phyloP scores from a whole-genome alignment of 208 protist genomes.

The Borovskyia barvae region DNA sequence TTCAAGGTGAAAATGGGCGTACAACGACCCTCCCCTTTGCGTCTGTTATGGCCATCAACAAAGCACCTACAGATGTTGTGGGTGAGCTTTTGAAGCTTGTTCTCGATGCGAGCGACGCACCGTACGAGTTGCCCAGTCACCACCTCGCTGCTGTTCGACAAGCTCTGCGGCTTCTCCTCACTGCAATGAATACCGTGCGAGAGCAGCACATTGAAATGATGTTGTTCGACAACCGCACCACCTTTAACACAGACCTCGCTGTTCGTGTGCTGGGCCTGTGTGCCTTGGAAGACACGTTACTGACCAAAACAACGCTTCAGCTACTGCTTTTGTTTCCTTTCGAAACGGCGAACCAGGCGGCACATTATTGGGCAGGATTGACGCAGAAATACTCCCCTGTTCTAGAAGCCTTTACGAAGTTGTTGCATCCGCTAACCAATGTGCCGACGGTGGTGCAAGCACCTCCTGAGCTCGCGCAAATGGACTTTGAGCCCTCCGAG shows the following conservation, averaged over 20 bases:
- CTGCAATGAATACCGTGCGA: conserved; percentile 45
- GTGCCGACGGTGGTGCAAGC: conserved; percentile 34
- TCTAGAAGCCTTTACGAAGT: conserved; percentile 32
- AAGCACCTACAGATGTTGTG: conserved; percentile 73
- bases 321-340: conserved; percentile 58
- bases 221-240: conserved; percentile 74
- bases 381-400: conserved; percentile 34
- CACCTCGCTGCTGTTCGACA: conserved; percentile 73
- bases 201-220: conserved; percentile 59
- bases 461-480: conserved; percentile 60
- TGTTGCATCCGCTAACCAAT: conserved; percentile 24
- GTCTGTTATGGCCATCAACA: conserved; percentile 67
- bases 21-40: conserved; percentile 47
- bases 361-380: conserved; percentile 45
- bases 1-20: conserved; percentile 22
- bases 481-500: conserved; percentile 51
- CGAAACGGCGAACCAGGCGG: conserved; percentile 48
- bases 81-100: conserved; percentile 65
- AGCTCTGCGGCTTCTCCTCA: conserved; percentile 61
- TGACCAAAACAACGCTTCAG: conserved; percentile 59
- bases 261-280: conserved; percentile 49
- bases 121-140: conserved; percentile 57
- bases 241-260: conserved; percentile 56
- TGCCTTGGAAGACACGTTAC: conserved; percentile 44
- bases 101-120: conserved; percentile 31